Conservation (phyloP, 73 alveolate species). For the Paramecium caudatum region DNA sequence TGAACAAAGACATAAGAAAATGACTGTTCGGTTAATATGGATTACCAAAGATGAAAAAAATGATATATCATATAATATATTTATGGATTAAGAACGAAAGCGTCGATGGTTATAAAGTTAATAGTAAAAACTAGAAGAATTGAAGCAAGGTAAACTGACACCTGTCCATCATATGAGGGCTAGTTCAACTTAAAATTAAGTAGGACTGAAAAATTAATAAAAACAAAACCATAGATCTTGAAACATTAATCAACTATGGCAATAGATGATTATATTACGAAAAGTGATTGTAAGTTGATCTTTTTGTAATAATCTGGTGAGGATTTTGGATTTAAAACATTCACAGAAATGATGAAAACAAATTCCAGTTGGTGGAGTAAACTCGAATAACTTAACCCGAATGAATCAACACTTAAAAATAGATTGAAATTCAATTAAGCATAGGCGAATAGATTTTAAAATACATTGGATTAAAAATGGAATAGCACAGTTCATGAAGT, state of each 20-base stretch:
- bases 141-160: background rate
- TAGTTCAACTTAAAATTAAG: background rate
- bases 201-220: slow-evolving; percentile 1
- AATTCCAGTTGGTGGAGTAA: slow-evolving; percentile 58
- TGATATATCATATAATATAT: too few relatives aligned
- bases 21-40: background rate
- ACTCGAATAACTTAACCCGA: slow-evolving; percentile 10
- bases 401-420: slow-evolving; percentile 23
- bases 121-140: background rate
- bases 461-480: slow-evolving; percentile 42
- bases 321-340: slow-evolving; percentile 63
- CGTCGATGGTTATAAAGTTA: slow-evolving; percentile 19
- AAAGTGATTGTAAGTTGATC: slow-evolving; percentile 59
- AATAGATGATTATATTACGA: background rate
- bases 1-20: background rate
- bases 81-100: slow-evolving; percentile 51
- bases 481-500: slow-evolving; percentile 59
- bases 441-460: slow-evolving; percentile 21
- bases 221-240: slow-evolving; percentile 1
- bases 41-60: too few relatives aligned
- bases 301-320: background rate
- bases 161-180: slow-evolving; percentile 14
- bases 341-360: slow-evolving; percentile 49
- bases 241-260: background rate
- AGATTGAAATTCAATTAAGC: slow-evolving; percentile 39